Evolutionary conservation across 192 early-diverging fungal species (phyloP), one percentile per base, ranked within the genome.

Genomic region (Rhizoclosmatium globosum): DNA sequence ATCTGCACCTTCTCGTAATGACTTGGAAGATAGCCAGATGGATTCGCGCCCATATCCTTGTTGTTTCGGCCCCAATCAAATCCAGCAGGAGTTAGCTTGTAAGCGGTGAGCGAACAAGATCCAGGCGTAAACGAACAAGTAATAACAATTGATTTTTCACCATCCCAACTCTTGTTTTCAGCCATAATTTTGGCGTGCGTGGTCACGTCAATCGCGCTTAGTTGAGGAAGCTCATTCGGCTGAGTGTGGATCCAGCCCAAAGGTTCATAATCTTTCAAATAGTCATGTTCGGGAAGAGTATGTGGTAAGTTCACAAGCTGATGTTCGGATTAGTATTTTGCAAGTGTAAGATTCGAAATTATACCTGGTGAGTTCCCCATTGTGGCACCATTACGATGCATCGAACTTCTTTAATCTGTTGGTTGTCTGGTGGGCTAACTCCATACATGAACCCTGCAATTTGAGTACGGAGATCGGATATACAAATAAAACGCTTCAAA

Each of bases 41-140:
- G 95, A 85, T 94, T 94, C 61, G 87, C 90, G 58, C 91, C 90
- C 62, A 84, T 82, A 81, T 99, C 96, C 84, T 93, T 94, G 89
- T 98, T 96, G 77, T 92, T 93, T 50, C 93, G 87, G 39, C 96
- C 97, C 98, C 98, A 99, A 86, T 98, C 97, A 76, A 96, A 98
- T 42, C 98, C 98, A 9, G 87, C 85, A n/a, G 98, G 96, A 3
- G 97, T 98, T 44, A 99, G 82, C 87, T 96, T 96, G 85, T 98
- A 98, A 38, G 95, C 94, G 0, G 96, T 94, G 67, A 99, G 82
- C 3, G 98, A 97, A 82, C 96, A 97, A 31, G 97, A 98, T 13
- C 98, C 98, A 0, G 98, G 98, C 0, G 98, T 99, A 79, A 99
- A 98, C n/a, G 95, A 94, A 79, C 95, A 95, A 2, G 98, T 97